Evolutionary conservation across 2,329 filamentous ascomycete genomes (phyloP), one percentile per base, ranked within the genome.

Genomic region (Geosmithia putterillii): DNA sequence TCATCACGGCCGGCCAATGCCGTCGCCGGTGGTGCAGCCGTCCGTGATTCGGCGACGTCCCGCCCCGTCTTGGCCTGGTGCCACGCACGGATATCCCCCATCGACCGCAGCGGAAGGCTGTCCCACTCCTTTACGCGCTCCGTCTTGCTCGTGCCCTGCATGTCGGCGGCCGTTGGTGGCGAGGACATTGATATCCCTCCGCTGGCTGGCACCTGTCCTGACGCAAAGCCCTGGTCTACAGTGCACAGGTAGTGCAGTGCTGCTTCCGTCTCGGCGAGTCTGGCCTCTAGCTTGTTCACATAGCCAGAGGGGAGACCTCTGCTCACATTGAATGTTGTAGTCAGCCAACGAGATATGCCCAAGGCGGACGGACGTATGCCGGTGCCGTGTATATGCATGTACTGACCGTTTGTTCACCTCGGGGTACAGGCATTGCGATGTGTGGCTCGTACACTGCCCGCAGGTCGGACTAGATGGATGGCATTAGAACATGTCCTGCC

Each of bases 291-390:
- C 17, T 55, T 56, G 3, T 56, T 62, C 5, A 66, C 57, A 37
- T 65, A 67, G 0, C 64, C 64, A 10, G 58, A 52, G 0, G 58
- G 65, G 32, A 60, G 56, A 23, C 56, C 60, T 41, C 60, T 63
- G 6, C n/a, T n/a, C n/a, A 10, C 19, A 0, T 7, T n/a, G 4
- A 7, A 3, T 9, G 7, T 7, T 32, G 28, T 14, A 32, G 5
- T 36, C 38, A 20, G 14, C 21, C 18, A 17, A 23, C 19, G n/a
- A 21, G 19, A 12, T 14, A 32, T 32, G 4, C 28, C 10, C 10
- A 25, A 25, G 28, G 5, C 48, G 47, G 15, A 40, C 22, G n/a
- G n/a, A n/a, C n/a, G n/a, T n/a, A n/a, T n/a, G n/a, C n/a, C n/a
- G n/a, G n/a, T n/a, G n/a, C n/a, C n/a, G n/a, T n/a, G n/a, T n/a